Conservation (phyloP, 106 monocot species). For the Vanilla planifolia region DNA sequence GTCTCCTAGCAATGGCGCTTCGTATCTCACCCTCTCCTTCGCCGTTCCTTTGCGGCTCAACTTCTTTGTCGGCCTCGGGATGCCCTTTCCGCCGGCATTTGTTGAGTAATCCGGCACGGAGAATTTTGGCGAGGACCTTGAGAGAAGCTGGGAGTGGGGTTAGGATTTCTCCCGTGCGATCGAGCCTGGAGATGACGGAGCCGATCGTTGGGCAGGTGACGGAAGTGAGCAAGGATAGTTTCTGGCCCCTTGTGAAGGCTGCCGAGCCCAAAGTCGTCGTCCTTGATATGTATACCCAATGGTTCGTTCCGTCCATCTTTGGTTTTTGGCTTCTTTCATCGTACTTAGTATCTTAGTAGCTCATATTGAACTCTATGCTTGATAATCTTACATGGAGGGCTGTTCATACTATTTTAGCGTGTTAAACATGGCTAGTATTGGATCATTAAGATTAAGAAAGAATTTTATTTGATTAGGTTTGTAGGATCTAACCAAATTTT, state of each 20-base stretch:
- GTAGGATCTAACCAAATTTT: too few species aligned
- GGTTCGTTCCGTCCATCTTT: slow-evolving; percentile 20
- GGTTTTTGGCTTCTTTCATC: background rate
- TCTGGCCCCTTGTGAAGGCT: slow-evolving; percentile 66
- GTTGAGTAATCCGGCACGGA: background rate
- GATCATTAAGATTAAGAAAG: too few species aligned
- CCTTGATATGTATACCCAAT: slow-evolving; percentile 80
- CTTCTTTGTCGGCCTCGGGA: background rate
- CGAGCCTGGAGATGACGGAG: slow-evolving; percentile 33
- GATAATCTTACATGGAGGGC: too few species aligned
- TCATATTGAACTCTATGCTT: background rate
- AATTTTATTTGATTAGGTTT: too few species aligned
- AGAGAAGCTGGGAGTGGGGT: background rate
- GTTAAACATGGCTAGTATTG: too few species aligned
- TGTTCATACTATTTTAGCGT: too few species aligned
- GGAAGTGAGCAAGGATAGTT: slow-evolving; percentile 60
- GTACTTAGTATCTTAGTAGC: background rate
- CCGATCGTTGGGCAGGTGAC: slow-evolving; percentile 52
- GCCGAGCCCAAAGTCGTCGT: slow-evolving; percentile 50
- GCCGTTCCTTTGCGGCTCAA: background rate
- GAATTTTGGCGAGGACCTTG: background rate
- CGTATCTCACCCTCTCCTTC: slow-evolving; percentile 20
- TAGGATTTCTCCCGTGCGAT: slow-evolving; percentile 7
- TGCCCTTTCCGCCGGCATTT: background rate
- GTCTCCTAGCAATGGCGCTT: slow-evolving; percentile 19